Conservation (phyloP, 148 eudicot species). For the Vaccinium macrocarpon region DNA sequence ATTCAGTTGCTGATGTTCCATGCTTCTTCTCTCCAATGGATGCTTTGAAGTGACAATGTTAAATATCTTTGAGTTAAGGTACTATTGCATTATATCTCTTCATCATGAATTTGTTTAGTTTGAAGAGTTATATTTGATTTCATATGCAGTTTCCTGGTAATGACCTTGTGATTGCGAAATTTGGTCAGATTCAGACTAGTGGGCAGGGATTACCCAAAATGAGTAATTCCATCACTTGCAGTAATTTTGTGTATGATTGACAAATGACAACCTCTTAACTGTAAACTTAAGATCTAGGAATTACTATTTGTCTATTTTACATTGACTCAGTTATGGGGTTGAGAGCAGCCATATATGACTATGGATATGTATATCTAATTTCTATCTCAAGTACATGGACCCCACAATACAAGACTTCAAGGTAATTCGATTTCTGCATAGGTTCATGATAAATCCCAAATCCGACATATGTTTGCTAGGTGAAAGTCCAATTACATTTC, state of each 20-base stretch:
- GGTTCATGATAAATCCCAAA: not conserved
- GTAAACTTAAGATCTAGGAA: too few species aligned
- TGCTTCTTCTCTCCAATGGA: too few species aligned
- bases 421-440: too few species aligned
- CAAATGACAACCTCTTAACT: not conserved
- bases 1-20: not conserved
- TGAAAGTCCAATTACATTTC: too few species aligned
- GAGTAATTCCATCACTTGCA: not conserved
- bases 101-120: not conserved
- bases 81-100: not conserved
- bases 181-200: not conserved
- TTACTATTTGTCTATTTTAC: too few species aligned
- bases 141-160: not conserved
- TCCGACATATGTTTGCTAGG: too few species aligned
- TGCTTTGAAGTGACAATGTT: not conserved
- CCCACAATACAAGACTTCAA: not conserved
- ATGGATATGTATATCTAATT: too few species aligned
- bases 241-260: not conserved
- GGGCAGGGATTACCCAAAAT: not conserved
- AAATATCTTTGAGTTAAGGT: not conserved
- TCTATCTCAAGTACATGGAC: not conserved
- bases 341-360: too few species aligned
- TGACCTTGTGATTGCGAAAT: not conserved
- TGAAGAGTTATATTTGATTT: not conserved
- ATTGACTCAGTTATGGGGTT: too few species aligned